Base-by-base conservation (phyloP, 1,284 basidiomycete species). In the Cystobasidium sp. region DNA sequence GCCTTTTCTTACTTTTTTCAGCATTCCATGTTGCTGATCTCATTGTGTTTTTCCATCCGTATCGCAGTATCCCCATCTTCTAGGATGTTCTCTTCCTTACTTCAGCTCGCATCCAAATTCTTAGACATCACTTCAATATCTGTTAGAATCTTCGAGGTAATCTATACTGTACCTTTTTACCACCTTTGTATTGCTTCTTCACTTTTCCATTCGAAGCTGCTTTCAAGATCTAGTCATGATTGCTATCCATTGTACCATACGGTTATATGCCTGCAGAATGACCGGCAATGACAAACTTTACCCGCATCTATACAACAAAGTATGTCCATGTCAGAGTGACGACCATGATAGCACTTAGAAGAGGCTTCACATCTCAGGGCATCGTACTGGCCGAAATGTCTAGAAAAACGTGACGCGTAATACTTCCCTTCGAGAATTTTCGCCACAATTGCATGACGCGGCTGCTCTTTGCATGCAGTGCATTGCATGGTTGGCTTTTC, bases 1-100 rank as follows among this genome's bases (percentile, higher is more conserved):
- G n/a, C 31, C 24, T 51, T 41, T 55, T 14, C 39, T 61, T 12
- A 14, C 1, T 5, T 59, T 16, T 52, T 44, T 43, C n/a, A 77
- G 76, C 65, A 77, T 77, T 18, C 76, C 76, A 20, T 75, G 66
- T n/a, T 77, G 75, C 75, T 77, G 61, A 72, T 52, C 39, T 51
- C 47, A 51, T 51, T 51, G n/a, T n/a, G n/a, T 16, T 3, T 20
- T 51, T 6, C 3, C 47, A 6, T 51, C 20, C 47, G 16, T 6
- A 16, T 51, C 6, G 20, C 16, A 14, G 47, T 3, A 16, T 20
- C 14, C 47, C 47, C 1, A 56, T 18, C 31, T 14, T 18, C 6
- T 18, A n/a, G 3, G 55, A n/a, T 31, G 16, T n/a, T n/a, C n/a
- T n/a, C n/a, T n/a, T n/a, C 18, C 55, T 14, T 31, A 37, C 16